Evolutionary conservation across 345 rosid genomes (phyloP), one percentile per base, ranked within the genome.

Genomic region (Lepidium africanum): DNA sequence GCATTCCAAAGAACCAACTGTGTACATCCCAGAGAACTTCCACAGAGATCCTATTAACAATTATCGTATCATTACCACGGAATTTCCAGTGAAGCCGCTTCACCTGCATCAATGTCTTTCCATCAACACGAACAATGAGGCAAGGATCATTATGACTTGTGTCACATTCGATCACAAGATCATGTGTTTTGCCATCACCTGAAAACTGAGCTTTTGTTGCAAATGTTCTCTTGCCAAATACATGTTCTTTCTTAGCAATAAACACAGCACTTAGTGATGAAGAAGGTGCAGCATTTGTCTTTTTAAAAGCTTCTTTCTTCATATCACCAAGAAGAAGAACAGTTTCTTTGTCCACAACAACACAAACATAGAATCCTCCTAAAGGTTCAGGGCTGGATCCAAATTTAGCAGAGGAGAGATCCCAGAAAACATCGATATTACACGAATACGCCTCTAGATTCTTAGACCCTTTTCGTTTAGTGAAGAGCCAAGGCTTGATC

Each of bases 1-100:
- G 78, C 25, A 86, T 27, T 27, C 94, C 89, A 55, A 87, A 93
- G 23, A 93, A 87, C 98, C 98, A 90, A 70, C 74, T 84, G 77
- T 93, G 85, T 7, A 93, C 96, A 78, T 93, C 98, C 98, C 98
- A 93, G 38, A 83, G 83, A 67, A 90, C 88, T 75, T 93, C 97
- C 15, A 93, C 86, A 0, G 89, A 81, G 40, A 87, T 37, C 35
- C 96, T 94, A 72, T 86, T 88, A 10, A 93, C 90, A 74, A 84
- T 67, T 52, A 90, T 87, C 6, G 88, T 90, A 60, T 81, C 82
- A 50, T 90, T 93, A 27, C 96, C 97, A 19, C 97, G 79, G 56
- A 93, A 93, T 82, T 90, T 93, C 97, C 98, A 93, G 1, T 73
- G 76, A 1, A 93, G 83, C 67, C 82, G 79, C 81, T 85, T 85